Evolutionary conservation across 305 asterid genomes (phyloP).

Genomic region (Solanum hybrid): DNA sequence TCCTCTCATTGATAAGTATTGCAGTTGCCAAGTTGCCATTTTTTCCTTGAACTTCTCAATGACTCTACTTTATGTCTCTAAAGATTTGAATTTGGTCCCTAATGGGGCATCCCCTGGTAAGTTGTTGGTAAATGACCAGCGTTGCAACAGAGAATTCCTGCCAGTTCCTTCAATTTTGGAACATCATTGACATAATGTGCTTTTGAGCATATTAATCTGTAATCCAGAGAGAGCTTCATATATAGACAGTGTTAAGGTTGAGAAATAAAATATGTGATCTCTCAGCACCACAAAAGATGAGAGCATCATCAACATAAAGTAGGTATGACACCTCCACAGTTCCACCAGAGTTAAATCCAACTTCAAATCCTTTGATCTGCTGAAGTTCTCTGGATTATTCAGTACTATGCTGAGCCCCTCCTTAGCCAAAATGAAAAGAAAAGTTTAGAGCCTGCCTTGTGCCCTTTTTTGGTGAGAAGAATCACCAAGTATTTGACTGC

Average conservation of each 20-base stretch:
- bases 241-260: neutral
- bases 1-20: neutral
- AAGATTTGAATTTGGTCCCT: neutral
- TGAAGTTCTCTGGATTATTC: neutral
- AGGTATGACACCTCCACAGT: neutral
- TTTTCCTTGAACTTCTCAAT: neutral
- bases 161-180: neutral
- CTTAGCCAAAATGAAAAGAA: neutral
- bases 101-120: neutral
- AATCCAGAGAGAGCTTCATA: neutral
- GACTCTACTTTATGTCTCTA: neutral
- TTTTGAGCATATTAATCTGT: neutral
- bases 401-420: neutral
- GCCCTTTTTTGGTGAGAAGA: neutral
- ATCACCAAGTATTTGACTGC: neutral
- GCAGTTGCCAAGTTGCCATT: neutral
- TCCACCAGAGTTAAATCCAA: neutral
- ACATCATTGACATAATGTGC: neutral
- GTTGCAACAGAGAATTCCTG: neutral
- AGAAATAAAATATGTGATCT: neutral
- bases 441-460: neutral
- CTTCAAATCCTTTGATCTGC: neutral
- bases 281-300: neutral
- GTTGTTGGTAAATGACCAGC: neutral
- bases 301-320: neutral